phyloP scores from a whole-genome alignment of 2,329 filamentous ascomycete genomes.

The Ceratocystis variospora region DNA sequence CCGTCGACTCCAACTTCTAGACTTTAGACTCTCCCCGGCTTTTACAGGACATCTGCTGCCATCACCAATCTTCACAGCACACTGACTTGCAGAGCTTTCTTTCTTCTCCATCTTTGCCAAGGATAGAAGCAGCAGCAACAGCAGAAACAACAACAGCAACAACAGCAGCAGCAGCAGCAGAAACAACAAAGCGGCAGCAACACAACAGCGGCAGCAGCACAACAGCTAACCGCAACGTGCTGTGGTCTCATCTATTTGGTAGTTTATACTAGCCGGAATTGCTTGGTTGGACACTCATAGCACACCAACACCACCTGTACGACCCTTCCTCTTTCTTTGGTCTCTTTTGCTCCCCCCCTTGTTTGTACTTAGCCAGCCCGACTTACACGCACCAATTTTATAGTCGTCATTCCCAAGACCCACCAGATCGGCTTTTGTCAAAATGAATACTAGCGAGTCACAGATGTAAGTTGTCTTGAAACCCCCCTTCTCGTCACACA shows the following conservation, averaged over 20 bases:
- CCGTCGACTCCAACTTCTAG: background rate
- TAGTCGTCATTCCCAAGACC: background rate
- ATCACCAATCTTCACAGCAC: background rate
- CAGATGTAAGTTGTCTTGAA: conserved; percentile 36
- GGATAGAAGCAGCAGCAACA: background rate
- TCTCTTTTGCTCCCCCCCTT: background rate
- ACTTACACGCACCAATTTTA: background rate
- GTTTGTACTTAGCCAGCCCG: background rate
- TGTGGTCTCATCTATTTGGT: too few species aligned
- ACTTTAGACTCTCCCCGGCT: background rate
- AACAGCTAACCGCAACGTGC: too few species aligned
- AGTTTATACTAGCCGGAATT: too few species aligned
- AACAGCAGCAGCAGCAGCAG: too few species aligned
- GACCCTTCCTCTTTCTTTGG: background rate
- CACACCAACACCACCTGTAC: background rate
- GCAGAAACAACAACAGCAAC: background rate
- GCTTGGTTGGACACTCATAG: too few species aligned
- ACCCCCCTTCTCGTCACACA: conserved; percentile 17
- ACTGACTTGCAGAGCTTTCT: background rate
- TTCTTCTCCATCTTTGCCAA: background rate
- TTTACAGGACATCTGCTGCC: background rate
- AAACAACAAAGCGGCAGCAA: too few species aligned
- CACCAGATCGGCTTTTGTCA: conserved; percentile 20
- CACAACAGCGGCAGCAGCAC: too few species aligned
- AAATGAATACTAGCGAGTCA: conserved; percentile 40